phyloP scores from a whole-genome alignment of 2,329 filamentous ascomycete genomes.

The Incumbomyces lentus region DNA sequence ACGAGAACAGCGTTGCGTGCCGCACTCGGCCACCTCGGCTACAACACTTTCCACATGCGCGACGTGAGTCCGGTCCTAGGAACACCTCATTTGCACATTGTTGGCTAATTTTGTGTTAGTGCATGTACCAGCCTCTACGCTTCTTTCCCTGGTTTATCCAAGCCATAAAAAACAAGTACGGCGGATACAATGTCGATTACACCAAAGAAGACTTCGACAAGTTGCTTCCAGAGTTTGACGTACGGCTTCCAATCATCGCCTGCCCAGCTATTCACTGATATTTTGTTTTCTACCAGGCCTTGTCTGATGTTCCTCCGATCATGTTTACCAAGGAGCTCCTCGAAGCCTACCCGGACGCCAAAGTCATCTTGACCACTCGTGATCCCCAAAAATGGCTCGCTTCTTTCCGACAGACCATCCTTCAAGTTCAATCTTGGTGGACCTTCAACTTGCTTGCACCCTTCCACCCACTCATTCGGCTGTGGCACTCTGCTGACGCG shows the following conservation, averaged over 20 bases:
- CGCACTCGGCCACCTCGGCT: conserved; percentile 1
- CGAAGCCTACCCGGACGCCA: conserved; percentile 17
- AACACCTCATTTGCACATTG: not conserved
- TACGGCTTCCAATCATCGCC: not conserved
- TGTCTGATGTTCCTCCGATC: conserved; percentile 12
- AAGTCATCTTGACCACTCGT: conserved; percentile 14
- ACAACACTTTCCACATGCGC: conserved; percentile 5
- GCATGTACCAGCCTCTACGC: not conserved
- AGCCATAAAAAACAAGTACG: conserved; percentile 7
- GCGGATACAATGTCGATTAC: not conserved
- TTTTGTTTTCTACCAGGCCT: too few relatives aligned
- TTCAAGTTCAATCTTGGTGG: not conserved
- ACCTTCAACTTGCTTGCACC: not conserved
- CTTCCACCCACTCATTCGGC: conserved; percentile 2
- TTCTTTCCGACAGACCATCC: not conserved
- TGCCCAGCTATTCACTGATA: too few relatives aligned
- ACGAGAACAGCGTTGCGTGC: not conserved
- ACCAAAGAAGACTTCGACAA: conserved; percentile 22
- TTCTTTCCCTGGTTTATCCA: not conserved
- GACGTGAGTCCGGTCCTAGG: not conserved
- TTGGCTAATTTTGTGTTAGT: not conserved
- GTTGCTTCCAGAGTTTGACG: conserved; percentile 23
- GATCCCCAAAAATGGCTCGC: conserved; percentile 4
- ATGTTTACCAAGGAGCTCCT: conserved; percentile 16
- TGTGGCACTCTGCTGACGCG: not conserved